Conservation (phyloP, 2,329 filamentous ascomycete genomes). For the Cercospora sp. region DNA sequence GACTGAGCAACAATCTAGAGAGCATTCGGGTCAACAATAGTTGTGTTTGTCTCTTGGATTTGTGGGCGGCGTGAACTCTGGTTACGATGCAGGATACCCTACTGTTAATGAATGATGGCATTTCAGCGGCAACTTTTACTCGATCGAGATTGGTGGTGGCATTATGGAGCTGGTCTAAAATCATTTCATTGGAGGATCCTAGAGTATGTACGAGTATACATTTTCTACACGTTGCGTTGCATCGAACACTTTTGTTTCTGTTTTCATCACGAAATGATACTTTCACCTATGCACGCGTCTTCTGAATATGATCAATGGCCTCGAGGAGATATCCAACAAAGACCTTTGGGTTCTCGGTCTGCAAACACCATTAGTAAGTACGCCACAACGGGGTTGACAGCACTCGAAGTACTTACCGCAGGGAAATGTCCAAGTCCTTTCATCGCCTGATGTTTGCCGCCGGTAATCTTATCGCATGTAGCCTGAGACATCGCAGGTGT, state of each 20-base stretch:
- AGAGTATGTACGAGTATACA: neutral
- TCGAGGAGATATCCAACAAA: constrained; percentile 39
- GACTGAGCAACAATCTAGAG: neutral
- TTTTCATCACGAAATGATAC: neutral
- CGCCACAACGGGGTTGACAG: neutral
- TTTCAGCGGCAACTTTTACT: neutral
- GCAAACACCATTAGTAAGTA: neutral
- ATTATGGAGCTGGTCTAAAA: neutral
- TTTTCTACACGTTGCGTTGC: neutral
- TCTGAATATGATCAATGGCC: constrained; percentile 40
- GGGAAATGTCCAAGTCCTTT: constrained; percentile 52
- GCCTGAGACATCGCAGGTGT: constrained; percentile 50
- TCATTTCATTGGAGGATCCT: neutral
- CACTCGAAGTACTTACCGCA: constrained; percentile 28
- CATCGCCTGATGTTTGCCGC: constrained; percentile 49
- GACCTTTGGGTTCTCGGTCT: constrained; percentile 43
- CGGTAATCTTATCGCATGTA: constrained; percentile 51
- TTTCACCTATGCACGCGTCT: constrained; percentile 16
- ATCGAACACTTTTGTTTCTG: neutral
- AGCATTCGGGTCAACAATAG: neutral
- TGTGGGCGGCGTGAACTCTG: neutral
- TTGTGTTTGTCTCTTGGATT: neutral
- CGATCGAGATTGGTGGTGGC: neutral
- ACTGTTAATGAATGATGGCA: neutral
- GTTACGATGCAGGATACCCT: constrained; percentile 2